Evolutionary conservation across 306 rosid genomes (phyloP).

Genomic region (Pachyrhizus erosus): DNA sequence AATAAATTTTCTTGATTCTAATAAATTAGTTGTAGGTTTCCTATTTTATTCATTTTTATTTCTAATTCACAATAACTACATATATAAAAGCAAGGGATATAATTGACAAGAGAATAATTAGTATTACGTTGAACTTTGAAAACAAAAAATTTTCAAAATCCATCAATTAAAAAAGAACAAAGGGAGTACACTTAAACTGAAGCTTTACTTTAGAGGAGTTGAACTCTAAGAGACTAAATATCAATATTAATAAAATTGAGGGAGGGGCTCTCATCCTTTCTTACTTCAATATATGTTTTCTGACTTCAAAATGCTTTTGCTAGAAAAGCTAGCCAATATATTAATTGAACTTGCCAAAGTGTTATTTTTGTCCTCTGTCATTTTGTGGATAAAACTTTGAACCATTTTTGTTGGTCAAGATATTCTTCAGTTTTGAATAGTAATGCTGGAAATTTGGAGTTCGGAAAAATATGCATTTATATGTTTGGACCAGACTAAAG

Average conservation of each 20-base stretch:
- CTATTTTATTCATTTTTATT: too few species aligned
- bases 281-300: not conserved
- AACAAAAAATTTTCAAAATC: too few species aligned
- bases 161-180: too few species aligned
- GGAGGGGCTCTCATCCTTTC: slow-evolving; percentile 10
- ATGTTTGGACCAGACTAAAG: slow-evolving; percentile 10
- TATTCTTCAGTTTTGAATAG: not conserved
- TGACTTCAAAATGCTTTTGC: not conserved
- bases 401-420: slow-evolving; percentile 10
- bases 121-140: too few species aligned
- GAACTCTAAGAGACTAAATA: not conserved
- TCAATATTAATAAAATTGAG: not conserved
- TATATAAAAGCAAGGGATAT: too few species aligned
- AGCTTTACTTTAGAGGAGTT: not conserved
- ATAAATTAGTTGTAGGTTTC: too few species aligned
- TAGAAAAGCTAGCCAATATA: not conserved
- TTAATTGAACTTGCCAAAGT: not conserved
- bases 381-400: slow-evolving; percentile 15
- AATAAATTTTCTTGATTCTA: too few species aligned
- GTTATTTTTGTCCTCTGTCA: slow-evolving; percentile 19
- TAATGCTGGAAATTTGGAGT: slow-evolving; percentile 19
- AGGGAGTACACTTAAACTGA: too few species aligned
- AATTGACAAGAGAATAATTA: too few species aligned
- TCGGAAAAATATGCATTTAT: not conserved
- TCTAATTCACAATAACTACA: too few species aligned